These are phyloP conservation scores for Mycena kentingensis DNA, from an alignment of 768 basidiomycete species.

Conservation along the genomic window DNA sequence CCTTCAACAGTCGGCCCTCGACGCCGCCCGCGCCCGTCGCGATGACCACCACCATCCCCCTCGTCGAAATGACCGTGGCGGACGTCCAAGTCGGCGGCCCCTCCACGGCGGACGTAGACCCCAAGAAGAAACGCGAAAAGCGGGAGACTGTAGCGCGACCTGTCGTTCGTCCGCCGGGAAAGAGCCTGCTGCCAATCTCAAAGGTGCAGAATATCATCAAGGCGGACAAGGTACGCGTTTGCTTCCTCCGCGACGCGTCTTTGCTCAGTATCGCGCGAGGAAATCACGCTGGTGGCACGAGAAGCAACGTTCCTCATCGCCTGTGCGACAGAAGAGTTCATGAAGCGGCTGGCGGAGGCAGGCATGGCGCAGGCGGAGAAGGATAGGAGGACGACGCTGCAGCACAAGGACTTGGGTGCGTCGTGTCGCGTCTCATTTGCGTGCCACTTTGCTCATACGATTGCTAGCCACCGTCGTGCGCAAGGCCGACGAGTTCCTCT, in stretches of 20 bases:
- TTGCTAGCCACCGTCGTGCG: constrained; percentile 60
- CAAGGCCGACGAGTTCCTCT: constrained; percentile 73
- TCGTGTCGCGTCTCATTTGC: constrained; percentile 7
- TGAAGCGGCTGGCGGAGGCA: constrained; percentile 71
- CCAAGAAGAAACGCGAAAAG: constrained; percentile 33
- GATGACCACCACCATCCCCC: neutral
- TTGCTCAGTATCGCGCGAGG: constrained; percentile 46
- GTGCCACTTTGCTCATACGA: constrained; percentile 1
- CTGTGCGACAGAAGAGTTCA: constrained; percentile 87
- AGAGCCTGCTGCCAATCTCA: constrained; percentile 71
- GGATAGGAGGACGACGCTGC: constrained; percentile 74
- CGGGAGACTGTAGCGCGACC: constrained; percentile 28
- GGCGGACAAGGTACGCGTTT: constrained; percentile 68
- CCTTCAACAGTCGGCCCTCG: neutral
- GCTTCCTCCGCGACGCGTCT: neutral
- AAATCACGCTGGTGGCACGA: constrained; percentile 71
- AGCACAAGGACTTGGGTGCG: constrained; percentile 79
- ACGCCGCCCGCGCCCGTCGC: neutral
- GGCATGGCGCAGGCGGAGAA: constrained; percentile 68
- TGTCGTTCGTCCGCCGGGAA: constrained; percentile 54
- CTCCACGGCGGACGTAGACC: constrained; percentile 8
- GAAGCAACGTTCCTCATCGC: constrained; percentile 82
- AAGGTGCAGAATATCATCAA: constrained; percentile 85
- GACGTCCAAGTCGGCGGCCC: neutral
- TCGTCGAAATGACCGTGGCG: neutral